A percentile compares a stretch with the other conserved stretches of the same genome.
These are phyloP conservation scores for Pseudozyma hubeiensis DNA, from an alignment of 1,284 basidiomycete genomes.

Conservation along the genomic window DNA sequence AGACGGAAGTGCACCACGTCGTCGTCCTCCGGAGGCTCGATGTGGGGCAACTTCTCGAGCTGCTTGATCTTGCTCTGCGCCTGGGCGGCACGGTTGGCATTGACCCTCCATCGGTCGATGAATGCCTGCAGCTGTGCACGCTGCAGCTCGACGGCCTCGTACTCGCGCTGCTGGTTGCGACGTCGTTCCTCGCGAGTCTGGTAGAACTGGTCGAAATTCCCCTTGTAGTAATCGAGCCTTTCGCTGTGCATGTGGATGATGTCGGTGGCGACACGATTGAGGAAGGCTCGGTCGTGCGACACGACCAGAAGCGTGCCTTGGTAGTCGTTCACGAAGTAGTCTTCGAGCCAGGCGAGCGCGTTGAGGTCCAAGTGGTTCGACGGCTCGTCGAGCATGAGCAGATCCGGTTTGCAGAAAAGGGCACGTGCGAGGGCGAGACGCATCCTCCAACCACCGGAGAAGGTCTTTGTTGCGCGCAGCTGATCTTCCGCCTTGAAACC, in stretches of 20 bases:
- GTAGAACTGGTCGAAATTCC: slow-evolving; percentile 99
- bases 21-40: slow-evolving; percentile 88
- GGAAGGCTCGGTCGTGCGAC: slow-evolving; percentile 97
- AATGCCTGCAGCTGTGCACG: slow-evolving; percentile 95
- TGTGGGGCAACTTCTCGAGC: slow-evolving; percentile 93
- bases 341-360: slow-evolving; percentile 70
- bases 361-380: slow-evolving; percentile 88
- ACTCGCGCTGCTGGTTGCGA: slow-evolving; percentile 81
- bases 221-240: slow-evolving; percentile 95
- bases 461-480: slow-evolving; percentile 74
- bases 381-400: slow-evolving; percentile 72
- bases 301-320: slow-evolving; percentile 92
- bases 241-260: slow-evolving; percentile 97
- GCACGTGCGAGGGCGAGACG: slow-evolving; percentile 97
- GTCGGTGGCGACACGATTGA: slow-evolving; percentile 97
- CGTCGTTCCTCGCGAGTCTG: slow-evolving; percentile 96
- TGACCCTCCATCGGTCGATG: slow-evolving; percentile 73
- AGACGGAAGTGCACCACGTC: slow-evolving; percentile 77
- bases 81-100: slow-evolving; percentile 72
- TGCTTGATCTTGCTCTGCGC: slow-evolving; percentile 98
- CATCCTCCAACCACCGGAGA: slow-evolving; percentile 99
- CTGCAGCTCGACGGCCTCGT: slow-evolving; percentile 91
- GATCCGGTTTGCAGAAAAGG: slow-evolving; percentile 83
- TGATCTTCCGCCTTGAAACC: slow-evolving; percentile 93
- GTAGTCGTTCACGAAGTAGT: slow-evolving; percentile 88